Evolutionary conservation across 176 grass and related monocot species (phyloP).

Genomic region (Aegilops sharonensis): DNA sequence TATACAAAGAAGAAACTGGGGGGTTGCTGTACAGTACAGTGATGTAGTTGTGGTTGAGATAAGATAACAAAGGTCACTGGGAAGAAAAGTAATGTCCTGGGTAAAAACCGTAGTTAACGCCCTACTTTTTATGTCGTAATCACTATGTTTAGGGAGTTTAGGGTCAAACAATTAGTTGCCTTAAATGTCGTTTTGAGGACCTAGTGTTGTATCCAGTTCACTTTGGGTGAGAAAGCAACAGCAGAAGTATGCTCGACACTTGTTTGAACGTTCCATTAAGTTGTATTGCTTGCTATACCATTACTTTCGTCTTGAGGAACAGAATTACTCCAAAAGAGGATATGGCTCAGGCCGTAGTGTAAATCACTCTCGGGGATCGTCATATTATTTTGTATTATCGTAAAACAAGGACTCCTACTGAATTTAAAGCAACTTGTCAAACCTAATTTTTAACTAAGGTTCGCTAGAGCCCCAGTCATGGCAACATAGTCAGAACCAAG

Average conservation of each 20-base stretch:
- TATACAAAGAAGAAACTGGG: neutral
- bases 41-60: neutral
- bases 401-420: neutral
- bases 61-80: neutral
- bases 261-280: neutral
- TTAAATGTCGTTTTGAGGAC: neutral
- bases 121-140: neutral
- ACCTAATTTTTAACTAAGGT: neutral
- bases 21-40: neutral
- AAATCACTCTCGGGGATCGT: neutral
- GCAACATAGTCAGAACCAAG: neutral
- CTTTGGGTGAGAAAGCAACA: conserved; percentile 3
- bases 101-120: conserved; percentile 5
- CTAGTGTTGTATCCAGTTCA: neutral
- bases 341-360: neutral
- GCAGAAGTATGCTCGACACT: neutral
- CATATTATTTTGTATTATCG: neutral
- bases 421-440: neutral
- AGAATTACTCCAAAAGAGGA: neutral
- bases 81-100: neutral
- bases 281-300: neutral
- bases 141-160: neutral
- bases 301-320: neutral
- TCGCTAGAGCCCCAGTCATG: neutral
- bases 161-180: neutral